Evolutionary conservation across 2,329 filamentous ascomycete genomes (phyloP), one percentile per base, ranked within the genome.

Genomic region (Keithomyces neogunnii): DNA sequence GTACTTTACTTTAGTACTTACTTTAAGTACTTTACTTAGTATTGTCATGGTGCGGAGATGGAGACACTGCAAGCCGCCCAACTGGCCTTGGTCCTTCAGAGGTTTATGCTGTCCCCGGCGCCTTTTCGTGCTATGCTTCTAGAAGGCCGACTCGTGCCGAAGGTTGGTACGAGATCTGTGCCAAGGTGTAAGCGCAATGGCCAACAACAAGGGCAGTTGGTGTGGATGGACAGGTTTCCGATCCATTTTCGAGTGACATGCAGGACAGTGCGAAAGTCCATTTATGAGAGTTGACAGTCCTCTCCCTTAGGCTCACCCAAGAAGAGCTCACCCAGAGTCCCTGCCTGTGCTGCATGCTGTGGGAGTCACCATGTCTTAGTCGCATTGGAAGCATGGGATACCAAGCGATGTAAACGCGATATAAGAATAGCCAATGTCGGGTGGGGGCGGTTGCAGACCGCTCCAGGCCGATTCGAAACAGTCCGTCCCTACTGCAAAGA

Each of bases 181-280:
- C 49, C 49, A 11, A 30, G 19, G 7, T 35, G 6, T 11, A 35
- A 35, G 11, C n/a, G 39, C 19, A 8, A 8, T 19, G 40, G 40
- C 48, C 48, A 49, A 45, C 38, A 28, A 28, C 19, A 19, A 42
- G 19, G 39, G n/a, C 39, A 42, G 19, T 42, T 28, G 45, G 49
- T 38, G 51, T 44, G 45, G 40, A 47, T 40, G 47, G 51, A 33
- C 45, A 56, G 59, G 8, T 51, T 64, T 65, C 62, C 64, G 65
- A 61, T 64, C 60, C 56, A 60, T 66, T 63, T 63, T 65, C 63
- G 64, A 64, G 58, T 58, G 57, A 64, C 61, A 53, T 61, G 51
- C 33, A 32, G 45, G 43, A 65, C 64, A 61, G 62, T 66, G 63
- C 56, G 59, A 63, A 51, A 10, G 10, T 30, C n/a, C 30, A 19